Percentiles rank a stretch among this genome's conserved stretches.
Evolutionary conservation across 176 grass and related monocot species (phyloP).

Genomic region (Cenchrus fungigraminus): DNA sequence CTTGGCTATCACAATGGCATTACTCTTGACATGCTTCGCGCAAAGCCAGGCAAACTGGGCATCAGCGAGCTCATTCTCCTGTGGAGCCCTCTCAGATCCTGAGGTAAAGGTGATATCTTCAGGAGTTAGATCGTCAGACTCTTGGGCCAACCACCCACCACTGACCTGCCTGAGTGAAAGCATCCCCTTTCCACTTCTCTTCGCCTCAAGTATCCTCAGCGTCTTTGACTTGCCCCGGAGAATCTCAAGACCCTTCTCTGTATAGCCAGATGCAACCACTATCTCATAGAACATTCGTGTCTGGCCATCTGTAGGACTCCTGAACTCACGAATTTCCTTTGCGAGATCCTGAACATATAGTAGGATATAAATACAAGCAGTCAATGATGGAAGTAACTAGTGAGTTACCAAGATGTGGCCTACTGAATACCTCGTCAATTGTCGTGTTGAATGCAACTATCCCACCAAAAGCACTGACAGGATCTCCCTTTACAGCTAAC

Average conservation of each 20-base stretch:
- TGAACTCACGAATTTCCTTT: constrained; percentile 87
- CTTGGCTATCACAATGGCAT: constrained; percentile 95
- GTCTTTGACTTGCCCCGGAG: constrained; percentile 83
- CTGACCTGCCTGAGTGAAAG: constrained; percentile 78
- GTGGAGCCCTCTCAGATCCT: constrained; percentile 47
- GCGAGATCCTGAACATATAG: constrained; percentile 67
- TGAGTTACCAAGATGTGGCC: neutral
- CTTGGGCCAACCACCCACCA: constrained; percentile 83
- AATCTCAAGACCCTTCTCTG: constrained; percentile 71
- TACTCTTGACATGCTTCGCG: constrained; percentile 95
- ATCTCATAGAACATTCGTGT: constrained; percentile 96
- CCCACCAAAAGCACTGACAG: constrained; percentile 87
- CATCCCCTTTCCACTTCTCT: constrained; percentile 69
- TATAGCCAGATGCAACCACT: constrained; percentile 78
- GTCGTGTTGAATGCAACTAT: constrained; percentile 89
- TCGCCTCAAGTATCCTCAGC: constrained; percentile 81
- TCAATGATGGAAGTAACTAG: neutral
- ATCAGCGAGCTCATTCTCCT: constrained; percentile 63
- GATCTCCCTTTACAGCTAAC: constrained; percentile 82
- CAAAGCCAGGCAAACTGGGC: constrained; percentile 95
- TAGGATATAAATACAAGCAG: neutral
- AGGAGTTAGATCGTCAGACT: constrained; percentile 77
- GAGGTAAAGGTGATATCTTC: constrained; percentile 74
- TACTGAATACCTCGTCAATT: constrained; percentile 61
- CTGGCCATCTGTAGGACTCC: constrained; percentile 72